Base-by-base conservation (phyloP, 768 basidiomycete genomes). In the Psilocybe tampanensis region DNA sequence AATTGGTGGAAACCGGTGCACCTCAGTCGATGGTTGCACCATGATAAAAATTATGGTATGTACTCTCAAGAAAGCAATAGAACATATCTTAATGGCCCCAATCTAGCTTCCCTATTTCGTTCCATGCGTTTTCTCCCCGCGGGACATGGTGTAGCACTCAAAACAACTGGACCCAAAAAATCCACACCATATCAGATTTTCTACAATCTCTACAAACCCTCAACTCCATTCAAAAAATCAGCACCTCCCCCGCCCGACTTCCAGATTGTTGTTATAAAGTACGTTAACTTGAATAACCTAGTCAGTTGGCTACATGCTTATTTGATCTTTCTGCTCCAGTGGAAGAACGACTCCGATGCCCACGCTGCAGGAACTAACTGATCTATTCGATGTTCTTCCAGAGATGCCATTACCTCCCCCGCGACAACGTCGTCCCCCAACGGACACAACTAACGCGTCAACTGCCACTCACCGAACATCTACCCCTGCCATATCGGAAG, bases 171-270 rank as follows among this genome's bases (percentile, higher is more conserved):
- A 32, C 56, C 52, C 5, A 54, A 62, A 43, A 42, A 56, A 3
- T 52, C 63, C 2, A 82, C 87, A 1, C 89, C 89, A 0, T 98
- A 95, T 69, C 76, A 82, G 49, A 80, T 93, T 3, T 98, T 97
- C 74, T 98, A 80, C 71, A 89, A 97, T 65, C 77, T 94, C 3
- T 96, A 95, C 76, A 97, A 96, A 66, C 96, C 96, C 2, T 86
- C 85, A 7, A 92, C 93, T 0, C 79, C 90, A 8, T 96, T 86
- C 75, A 88, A 84, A 68, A 93, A 88, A 74, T 89, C 85, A 0
- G 74, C 82, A 1, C 91, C 89, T 5, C 86, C 88, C 6, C 77
- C 80, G 1, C 94, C 95, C 2, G 94, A 97, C 70, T 98, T 94
- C 71, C 81, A 86, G 49, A 73, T 97, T 18, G 91, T 92, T 1